phyloP scores from a whole-genome alignment of 1,284 basidiomycete species.

The Lignosus rhinocerotis region DNA sequence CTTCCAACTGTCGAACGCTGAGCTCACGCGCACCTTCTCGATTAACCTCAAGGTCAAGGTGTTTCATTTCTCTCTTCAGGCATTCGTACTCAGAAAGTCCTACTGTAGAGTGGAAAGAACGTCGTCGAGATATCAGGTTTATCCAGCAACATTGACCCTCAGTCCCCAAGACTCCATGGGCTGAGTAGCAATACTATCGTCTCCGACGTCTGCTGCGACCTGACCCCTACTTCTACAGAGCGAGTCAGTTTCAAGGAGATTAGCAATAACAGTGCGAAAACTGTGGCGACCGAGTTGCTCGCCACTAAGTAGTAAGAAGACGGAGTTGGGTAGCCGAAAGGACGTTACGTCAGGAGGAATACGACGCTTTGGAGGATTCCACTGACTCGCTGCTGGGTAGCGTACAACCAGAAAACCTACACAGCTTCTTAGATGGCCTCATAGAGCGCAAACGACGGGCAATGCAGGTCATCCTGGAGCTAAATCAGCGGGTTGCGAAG shows the following conservation, averaged over 20 bases:
- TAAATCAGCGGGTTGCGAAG: conserved; percentile 42
- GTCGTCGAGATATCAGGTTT: conserved; percentile 48
- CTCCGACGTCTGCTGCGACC: conserved; percentile 48
- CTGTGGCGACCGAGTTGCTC: conserved; percentile 38
- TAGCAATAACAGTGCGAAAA: conserved; percentile 23
- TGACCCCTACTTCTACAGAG: conserved; percentile 25
- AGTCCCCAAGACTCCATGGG: conserved; percentile 50
- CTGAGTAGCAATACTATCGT: conserved; percentile 44
- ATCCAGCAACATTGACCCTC: conserved; percentile 46
- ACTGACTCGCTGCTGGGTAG: conserved; percentile 34
- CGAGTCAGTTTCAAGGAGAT: conserved; percentile 1
- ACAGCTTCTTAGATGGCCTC: conserved; percentile 45
- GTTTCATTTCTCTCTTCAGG: neutral
- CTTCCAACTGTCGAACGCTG: conserved; percentile 38
- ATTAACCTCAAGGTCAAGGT: conserved; percentile 34
- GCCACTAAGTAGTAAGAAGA: conserved; percentile 37
- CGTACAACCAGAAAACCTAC: neutral
- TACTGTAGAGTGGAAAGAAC: conserved; percentile 48
- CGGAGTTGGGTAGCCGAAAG: conserved; percentile 38
- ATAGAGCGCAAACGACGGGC: conserved; percentile 40
- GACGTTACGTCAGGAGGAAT: conserved; percentile 40
- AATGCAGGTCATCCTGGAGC: conserved; percentile 37
- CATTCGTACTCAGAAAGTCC: neutral
- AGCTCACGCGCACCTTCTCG: conserved; percentile 35
- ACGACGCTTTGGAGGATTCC: conserved; percentile 39